phyloP scores from a whole-genome alignment of 139 green algal species.

The Chlamydomonas sp. region DNA sequence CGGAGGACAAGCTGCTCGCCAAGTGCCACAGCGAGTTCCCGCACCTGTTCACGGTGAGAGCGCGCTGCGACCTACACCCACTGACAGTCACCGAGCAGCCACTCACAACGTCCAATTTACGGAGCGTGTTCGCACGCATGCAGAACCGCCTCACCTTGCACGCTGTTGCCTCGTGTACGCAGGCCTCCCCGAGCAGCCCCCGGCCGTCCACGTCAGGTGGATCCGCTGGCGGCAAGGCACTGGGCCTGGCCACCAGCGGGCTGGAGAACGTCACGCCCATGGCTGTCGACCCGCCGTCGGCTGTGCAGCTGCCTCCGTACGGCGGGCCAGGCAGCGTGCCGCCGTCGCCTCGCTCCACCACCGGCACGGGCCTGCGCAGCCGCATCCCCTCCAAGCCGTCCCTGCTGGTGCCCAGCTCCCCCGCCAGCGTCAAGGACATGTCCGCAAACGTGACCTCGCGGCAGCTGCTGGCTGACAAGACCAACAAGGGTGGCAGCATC shows the following conservation, averaged over 20 bases:
- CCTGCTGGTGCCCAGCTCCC: background rate
- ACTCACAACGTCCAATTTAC: too few relatives aligned
- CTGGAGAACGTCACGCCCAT: too few relatives aligned
- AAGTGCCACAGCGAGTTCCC: conserved; percentile 45
- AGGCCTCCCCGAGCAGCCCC: too few relatives aligned
- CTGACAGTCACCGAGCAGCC: too few relatives aligned
- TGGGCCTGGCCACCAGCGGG: too few relatives aligned
- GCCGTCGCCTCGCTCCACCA: conserved; percentile 5
- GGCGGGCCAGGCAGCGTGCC: background rate
- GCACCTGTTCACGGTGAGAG: conserved; percentile 45
- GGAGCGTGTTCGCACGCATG: too few relatives aligned
- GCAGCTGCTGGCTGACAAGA: conserved; percentile 18
- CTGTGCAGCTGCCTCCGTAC: background rate
- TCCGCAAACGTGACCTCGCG: background rate
- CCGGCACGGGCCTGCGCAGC: conserved; percentile 9
- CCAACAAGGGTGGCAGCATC: conserved; percentile 7
- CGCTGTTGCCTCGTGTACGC: too few relatives aligned
- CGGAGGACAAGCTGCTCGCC: conserved; percentile 53
- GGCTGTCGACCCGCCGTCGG: too few relatives aligned
- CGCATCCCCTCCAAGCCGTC: conserved; percentile 35
- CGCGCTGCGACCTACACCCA: background rate
- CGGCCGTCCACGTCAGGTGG: too few relatives aligned
- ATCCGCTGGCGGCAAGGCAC: too few relatives aligned
- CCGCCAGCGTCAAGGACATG: conserved; percentile 27
- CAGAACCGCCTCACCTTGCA: too few relatives aligned